phyloP scores from a whole-genome alignment of 129 eudicot genomes.

The Helianthus tuberosus region DNA sequence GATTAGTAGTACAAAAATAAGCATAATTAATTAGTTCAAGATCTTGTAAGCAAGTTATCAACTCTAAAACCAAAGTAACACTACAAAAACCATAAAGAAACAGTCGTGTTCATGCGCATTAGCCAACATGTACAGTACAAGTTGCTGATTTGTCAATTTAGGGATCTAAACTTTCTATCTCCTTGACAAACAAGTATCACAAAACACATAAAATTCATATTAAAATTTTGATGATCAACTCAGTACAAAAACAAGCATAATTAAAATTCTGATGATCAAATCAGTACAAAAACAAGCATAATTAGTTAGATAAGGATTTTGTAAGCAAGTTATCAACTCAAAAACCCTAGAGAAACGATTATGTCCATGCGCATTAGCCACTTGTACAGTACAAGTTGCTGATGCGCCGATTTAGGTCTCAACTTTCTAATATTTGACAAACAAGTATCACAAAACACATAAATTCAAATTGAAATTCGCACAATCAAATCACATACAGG shows the following conservation, averaged over 20 bases:
- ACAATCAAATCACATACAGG: not conserved
- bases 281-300: not conserved
- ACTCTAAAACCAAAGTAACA: conserved; percentile 8
- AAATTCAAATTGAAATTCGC: not conserved
- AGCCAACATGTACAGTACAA: conserved; percentile 16
- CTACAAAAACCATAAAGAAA: not conserved
- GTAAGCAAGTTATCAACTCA: not conserved
- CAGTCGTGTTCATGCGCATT: not conserved
- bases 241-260: not conserved
- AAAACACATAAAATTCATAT: conserved; percentile 11
- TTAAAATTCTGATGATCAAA: not conserved
- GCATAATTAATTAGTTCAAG: conserved; percentile 16
- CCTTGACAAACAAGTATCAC: conserved; percentile 13
- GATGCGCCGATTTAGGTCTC: not conserved
- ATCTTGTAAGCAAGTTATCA: conserved; percentile 10
- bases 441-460: not conserved
- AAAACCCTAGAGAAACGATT: not conserved
- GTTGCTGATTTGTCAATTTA: not conserved
- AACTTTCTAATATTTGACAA: not conserved
- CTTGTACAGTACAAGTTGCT: conserved; percentile 13
- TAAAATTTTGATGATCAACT: not conserved
- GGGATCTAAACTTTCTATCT: conserved; percentile 2
- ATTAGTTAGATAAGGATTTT: conserved; percentile 23
- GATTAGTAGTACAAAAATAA: conserved; percentile 3
- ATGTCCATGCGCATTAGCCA: conserved; percentile 6